A percentile compares a stretch with the other conserved stretches of the same genome.
These are phyloP conservation scores for Delitschia confertaspora DNA, from an alignment of 495 filamentous ascomycete species.

Conservation along the genomic window DNA sequence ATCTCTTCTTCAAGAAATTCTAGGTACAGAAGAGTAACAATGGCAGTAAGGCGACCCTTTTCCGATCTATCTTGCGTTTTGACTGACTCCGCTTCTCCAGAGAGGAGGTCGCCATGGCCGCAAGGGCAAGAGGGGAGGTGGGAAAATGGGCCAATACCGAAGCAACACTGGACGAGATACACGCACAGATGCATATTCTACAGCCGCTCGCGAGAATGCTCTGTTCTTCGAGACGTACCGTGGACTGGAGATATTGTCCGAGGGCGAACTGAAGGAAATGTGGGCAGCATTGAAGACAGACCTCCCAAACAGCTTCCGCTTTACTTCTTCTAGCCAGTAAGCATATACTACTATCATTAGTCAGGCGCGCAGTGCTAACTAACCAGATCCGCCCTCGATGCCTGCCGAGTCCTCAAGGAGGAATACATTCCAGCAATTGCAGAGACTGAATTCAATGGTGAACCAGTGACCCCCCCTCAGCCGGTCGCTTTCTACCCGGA, in stretches of 20 bases:
- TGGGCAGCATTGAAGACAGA: conserved; percentile 73
- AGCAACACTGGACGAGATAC: conserved; percentile 1
- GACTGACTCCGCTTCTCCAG: too few relatives aligned
- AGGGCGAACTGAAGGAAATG: conserved; percentile 66
- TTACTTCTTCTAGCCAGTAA: conserved; percentile 83
- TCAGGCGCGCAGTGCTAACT: conserved; percentile 4
- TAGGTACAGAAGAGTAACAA: too few relatives aligned
- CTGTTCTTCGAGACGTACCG: conserved; percentile 80
- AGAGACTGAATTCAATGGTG: conserved; percentile 67
- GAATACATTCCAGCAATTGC: conserved; percentile 83
- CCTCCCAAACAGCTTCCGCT: conserved; percentile 91
- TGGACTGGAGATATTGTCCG: conserved; percentile 56
- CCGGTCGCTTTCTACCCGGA: conserved; percentile 88
- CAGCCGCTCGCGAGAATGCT: conserved; percentile 61
- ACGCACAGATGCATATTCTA: conserved; percentile 29
- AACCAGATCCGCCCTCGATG: conserved; percentile 69
- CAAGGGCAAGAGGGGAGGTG: conserved; percentile 2
- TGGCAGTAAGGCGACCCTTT: too few relatives aligned
- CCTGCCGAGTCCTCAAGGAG: conserved; percentile 75
- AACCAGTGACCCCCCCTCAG: conserved; percentile 67
- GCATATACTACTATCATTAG: conserved; percentile 14
- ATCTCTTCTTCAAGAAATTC: too few relatives aligned
- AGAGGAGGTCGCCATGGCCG: conserved; percentile 1
- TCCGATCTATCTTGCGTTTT: too few relatives aligned
- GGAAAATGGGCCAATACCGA: not conserved